Percentiles rank a stretch among this genome's conserved stretches.
phyloP scores from a whole-genome alignment of 2,329 filamentous ascomycete genomes.

The Aspergillus sp. region DNA sequence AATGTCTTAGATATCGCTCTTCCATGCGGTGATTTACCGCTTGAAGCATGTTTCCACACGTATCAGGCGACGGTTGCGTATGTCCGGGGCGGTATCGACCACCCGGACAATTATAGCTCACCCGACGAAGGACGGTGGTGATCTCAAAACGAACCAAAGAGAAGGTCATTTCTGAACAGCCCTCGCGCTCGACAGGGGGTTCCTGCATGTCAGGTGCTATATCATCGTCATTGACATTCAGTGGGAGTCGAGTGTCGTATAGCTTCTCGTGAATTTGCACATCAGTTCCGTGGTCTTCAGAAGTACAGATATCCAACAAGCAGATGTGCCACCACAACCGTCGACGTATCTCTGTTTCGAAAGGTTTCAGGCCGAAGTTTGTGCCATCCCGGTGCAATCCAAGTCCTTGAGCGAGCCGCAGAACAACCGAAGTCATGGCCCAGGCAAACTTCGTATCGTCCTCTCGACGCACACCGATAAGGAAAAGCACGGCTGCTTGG shows the following conservation, averaged over 20 bases:
- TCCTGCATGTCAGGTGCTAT: constrained; percentile 44
- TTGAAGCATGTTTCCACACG: constrained; percentile 43
- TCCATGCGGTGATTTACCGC: constrained; percentile 50
- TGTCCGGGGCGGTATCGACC: constrained; percentile 11
- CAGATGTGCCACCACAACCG: constrained; percentile 48
- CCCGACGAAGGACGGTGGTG: constrained; percentile 34
- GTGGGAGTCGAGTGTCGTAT: constrained; percentile 44
- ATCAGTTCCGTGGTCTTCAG: constrained; percentile 46
- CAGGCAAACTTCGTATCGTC: constrained; percentile 38
- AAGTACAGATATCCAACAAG: constrained; percentile 42
- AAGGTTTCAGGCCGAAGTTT: constrained; percentile 41
- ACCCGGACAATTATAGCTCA: constrained; percentile 31
- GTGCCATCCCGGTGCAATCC: constrained; percentile 48
- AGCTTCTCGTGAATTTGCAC: constrained; percentile 36
- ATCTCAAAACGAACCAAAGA: constrained; percentile 50
- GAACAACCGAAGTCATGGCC: constrained; percentile 36
- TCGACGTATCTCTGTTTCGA: constrained; percentile 48
- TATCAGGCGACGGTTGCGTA: constrained; percentile 19
- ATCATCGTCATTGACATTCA: constrained; percentile 49
- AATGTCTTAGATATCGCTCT: constrained; percentile 48
- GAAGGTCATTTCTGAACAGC: constrained; percentile 50
- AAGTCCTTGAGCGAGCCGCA: constrained; percentile 39
- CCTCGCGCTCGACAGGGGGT: constrained; percentile 42
- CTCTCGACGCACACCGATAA: constrained; percentile 44
- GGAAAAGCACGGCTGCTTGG: constrained; percentile 56